These are phyloP conservation scores for Fusarium musae DNA, from an alignment of 2,329 filamentous ascomycete species.

Conservation along the genomic window DNA sequence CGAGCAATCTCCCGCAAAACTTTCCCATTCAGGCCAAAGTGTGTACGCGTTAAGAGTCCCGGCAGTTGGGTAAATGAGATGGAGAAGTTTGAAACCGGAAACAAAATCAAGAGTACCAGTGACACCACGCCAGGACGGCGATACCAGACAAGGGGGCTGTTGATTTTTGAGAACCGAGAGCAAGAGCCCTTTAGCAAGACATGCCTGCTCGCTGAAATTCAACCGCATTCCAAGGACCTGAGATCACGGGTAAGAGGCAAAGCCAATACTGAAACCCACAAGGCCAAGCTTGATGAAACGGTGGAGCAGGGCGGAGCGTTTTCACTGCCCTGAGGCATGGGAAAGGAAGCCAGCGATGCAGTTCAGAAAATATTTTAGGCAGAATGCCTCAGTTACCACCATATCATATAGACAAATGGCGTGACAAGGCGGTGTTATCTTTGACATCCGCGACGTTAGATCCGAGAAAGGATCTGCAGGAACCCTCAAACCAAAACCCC, in stretches of 20 bases:
- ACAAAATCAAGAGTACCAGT: constrained; percentile 28
- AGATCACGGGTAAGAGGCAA: constrained; percentile 1
- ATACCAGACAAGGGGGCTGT: constrained; percentile 12
- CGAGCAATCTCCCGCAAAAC: constrained; percentile 27
- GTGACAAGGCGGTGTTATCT: constrained; percentile 18
- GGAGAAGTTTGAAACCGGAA: constrained; percentile 39
- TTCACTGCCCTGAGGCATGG: constrained; percentile 2
- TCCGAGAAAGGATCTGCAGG: constrained; percentile 41
- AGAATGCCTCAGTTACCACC: not conserved
- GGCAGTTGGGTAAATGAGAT: constrained; percentile 39
- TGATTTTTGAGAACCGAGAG: constrained; percentile 11
- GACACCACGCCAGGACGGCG: constrained; percentile 2
- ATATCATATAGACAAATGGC: not conserved
- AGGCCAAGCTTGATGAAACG: constrained; percentile 1
- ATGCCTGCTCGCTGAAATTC: not conserved
- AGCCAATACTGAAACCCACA: not conserved
- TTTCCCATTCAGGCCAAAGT: constrained; percentile 31
- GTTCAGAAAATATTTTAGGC: constrained; percentile 1
- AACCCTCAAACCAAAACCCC: constrained; percentile 39
- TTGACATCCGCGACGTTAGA: constrained; percentile 22
- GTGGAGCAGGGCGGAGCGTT: constrained; percentile 13
- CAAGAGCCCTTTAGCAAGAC: not conserved
- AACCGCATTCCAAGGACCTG: constrained; percentile 4
- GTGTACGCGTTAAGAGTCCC: constrained; percentile 21
- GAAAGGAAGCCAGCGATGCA: not conserved